These are phyloP conservation scores for Mytilinidion resinicola DNA, from an alignment of 495 filamentous ascomycete species.

Conservation along the genomic window DNA sequence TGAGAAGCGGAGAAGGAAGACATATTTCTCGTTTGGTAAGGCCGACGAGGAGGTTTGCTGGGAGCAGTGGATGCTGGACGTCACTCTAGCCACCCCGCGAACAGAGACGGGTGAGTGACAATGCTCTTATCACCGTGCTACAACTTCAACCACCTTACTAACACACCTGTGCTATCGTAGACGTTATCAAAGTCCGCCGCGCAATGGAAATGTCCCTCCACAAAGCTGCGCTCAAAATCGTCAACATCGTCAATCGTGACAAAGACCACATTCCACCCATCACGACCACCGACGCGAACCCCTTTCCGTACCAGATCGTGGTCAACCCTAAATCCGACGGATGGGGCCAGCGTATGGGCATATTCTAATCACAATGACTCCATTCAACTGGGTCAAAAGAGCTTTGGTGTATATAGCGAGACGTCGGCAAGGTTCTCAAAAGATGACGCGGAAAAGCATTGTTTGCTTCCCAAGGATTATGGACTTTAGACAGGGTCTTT, in stretches of 20 bases:
- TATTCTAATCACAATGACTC: slow-evolving; percentile 46
- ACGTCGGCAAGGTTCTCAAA: no score
- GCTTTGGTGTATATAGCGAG: background rate
- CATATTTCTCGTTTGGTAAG: slow-evolving; percentile 63
- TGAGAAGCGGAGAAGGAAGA: slow-evolving; percentile 80
- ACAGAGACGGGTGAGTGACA: slow-evolving; percentile 72
- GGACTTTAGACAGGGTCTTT: no score
- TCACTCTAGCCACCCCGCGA: slow-evolving; percentile 79
- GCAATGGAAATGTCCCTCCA: slow-evolving; percentile 84
- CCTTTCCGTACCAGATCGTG: slow-evolving; percentile 89
- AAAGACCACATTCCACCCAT: slow-evolving; percentile 98
- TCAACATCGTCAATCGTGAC: slow-evolving; percentile 74
- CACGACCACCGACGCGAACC: slow-evolving; percentile 84
- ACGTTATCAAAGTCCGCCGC: slow-evolving; percentile 75
- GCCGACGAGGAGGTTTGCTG: slow-evolving; percentile 90
- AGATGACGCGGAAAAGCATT: no score
- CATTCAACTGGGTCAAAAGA: no score
- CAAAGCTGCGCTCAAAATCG: slow-evolving; percentile 78
- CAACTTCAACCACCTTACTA: background rate
- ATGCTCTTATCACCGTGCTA: background rate
- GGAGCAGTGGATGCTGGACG: slow-evolving; percentile 91
- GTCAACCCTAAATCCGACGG: slow-evolving; percentile 72
- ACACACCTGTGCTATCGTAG: slow-evolving; percentile 27
- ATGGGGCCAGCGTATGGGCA: slow-evolving; percentile 74
- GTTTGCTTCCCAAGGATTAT: no score